phyloP scores from a whole-genome alignment of 805 yeast genomes.

The Kodamaea leandrae region DNA sequence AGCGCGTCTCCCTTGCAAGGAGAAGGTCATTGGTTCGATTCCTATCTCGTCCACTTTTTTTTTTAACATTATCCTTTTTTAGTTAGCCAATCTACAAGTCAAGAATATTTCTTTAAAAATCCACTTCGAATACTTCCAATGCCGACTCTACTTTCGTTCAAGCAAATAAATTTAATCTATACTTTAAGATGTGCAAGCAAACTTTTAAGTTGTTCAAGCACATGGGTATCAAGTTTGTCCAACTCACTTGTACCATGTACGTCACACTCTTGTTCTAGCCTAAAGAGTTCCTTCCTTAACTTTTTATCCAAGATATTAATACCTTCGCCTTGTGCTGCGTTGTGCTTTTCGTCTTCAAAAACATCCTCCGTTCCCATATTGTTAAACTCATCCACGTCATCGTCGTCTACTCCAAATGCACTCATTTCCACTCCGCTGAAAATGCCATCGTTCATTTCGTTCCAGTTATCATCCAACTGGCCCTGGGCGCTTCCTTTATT shows the following conservation, averaged over 20 bases:
- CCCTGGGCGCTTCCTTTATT: slow-evolving; percentile 22
- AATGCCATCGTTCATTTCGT: slow-evolving; percentile 36
- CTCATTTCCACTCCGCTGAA: slow-evolving; percentile 23
- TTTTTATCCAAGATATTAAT: slow-evolving; percentile 23
- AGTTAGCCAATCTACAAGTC: no score
- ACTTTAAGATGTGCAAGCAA: not conserved
- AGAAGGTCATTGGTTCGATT: slow-evolving; percentile 76
- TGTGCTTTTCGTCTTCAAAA: not conserved
- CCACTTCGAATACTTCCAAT: no score
- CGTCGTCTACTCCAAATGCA: slow-evolving; percentile 38
- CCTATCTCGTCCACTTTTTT: slow-evolving; percentile 65
- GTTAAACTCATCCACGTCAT: slow-evolving; percentile 47
- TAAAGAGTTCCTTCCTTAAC: slow-evolving; percentile 11
- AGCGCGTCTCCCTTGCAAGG: slow-evolving; percentile 81
- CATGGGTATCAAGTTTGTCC: slow-evolving; percentile 23
- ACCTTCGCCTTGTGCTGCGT: not conserved
- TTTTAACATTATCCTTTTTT: no score
- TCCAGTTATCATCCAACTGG: slow-evolving; percentile 42
- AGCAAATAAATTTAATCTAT: not conserved
- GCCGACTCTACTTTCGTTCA: no score
- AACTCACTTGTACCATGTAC: slow-evolving; percentile 28
- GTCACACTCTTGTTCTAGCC: slow-evolving; percentile 15
- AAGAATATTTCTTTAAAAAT: no score
- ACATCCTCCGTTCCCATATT: slow-evolving; percentile 25
- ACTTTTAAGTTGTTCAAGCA: not conserved